Evolutionary conservation across 1,139 yeast species (phyloP).

Genomic region (Yarrowia galli): DNA sequence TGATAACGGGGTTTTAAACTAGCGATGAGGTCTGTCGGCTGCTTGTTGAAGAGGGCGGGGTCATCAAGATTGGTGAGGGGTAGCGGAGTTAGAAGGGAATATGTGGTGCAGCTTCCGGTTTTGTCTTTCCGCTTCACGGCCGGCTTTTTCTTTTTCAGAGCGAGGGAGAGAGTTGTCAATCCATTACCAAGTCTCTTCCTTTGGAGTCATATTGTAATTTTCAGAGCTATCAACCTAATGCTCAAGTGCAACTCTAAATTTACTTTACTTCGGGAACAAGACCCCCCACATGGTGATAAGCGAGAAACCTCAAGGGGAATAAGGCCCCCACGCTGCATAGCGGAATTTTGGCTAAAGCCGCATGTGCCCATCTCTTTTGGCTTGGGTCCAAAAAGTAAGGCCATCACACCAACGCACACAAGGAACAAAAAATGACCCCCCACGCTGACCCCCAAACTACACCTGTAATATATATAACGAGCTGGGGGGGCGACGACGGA

Average conservation of each 20-base stretch:
- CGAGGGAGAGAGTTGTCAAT: not conserved
- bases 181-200: constrained; percentile 5
- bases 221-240: not conserved
- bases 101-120: not conserved
- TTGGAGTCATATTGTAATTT: not conserved
- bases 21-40: not conserved
- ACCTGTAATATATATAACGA: not conserved
- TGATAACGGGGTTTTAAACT: not conserved
- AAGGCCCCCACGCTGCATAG: constrained; percentile 14
- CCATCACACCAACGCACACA: too few species aligned
- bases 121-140: not conserved
- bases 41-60: constrained; percentile 4
- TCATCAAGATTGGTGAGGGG: constrained; percentile 14
- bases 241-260: not conserved
- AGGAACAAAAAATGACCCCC: not conserved
- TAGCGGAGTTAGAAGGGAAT: not conserved
- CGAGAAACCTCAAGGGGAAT: not conserved
- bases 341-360: constrained; percentile 4
- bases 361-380: not conserved
- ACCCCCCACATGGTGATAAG: constrained; percentile 22
- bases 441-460: not conserved
- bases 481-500: not conserved
- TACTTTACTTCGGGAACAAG: too few species aligned
- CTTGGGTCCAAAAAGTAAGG: too few species aligned
- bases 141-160: not conserved